Evolutionary conservation across 805 yeast species (phyloP).

Genomic region (Candida nanaspora): DNA sequence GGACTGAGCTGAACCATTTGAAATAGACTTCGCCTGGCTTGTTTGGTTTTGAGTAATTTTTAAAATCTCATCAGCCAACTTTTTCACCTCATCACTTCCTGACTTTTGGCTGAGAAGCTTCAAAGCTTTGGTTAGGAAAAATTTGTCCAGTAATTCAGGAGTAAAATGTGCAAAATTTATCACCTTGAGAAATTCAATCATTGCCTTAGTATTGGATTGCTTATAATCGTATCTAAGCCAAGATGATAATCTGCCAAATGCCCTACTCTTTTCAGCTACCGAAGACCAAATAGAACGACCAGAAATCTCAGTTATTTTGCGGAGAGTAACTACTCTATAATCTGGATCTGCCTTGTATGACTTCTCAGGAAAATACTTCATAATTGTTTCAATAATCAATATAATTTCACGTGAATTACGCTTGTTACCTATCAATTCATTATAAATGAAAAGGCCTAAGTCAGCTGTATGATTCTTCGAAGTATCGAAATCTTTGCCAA

Average conservation of each 20-base stretch:
- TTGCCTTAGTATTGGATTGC: slow-evolving; percentile 2
- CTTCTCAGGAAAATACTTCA: slow-evolving; percentile 6
- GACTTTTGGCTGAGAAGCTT: background rate
- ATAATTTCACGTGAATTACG: background rate
- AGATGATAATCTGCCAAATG: slow-evolving; percentile 6
- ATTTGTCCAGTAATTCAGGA: background rate
- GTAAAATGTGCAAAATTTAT: background rate
- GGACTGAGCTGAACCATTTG: too few species aligned
- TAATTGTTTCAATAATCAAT: slow-evolving; percentile 1
- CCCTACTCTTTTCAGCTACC: slow-evolving; percentile 1
- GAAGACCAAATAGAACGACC: slow-evolving; percentile 4
- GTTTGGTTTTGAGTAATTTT: too few species aligned
- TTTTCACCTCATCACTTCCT: background rate
- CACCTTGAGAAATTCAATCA: background rate
- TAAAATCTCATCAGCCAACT: too few species aligned
- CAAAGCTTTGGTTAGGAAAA: background rate
- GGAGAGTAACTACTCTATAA: slow-evolving; percentile 7
- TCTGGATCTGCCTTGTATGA: slow-evolving; percentile 6
- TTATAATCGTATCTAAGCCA: slow-evolving; percentile 10
- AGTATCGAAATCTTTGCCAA: background rate
- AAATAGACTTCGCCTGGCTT: too few species aligned
- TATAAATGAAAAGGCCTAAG: background rate
- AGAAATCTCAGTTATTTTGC: background rate
- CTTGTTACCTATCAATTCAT: background rate
- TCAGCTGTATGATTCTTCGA: slow-evolving; percentile 1